Conservation (phyloP, 306 rosid species). For the Glycine tomentella region DNA sequence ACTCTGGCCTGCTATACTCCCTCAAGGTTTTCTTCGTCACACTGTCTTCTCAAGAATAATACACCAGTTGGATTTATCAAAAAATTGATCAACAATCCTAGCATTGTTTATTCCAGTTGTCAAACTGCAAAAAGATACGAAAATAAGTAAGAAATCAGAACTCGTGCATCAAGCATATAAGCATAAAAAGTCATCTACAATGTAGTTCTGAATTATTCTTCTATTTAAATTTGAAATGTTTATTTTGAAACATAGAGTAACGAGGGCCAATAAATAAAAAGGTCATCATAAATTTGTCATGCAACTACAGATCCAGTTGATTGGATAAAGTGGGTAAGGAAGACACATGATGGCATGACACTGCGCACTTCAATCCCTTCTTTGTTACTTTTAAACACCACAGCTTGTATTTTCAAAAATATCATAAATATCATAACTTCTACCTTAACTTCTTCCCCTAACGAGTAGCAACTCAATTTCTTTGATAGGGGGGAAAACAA, state of each 20-base stretch:
- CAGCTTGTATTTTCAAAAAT: neutral
- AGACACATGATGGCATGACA: conserved; percentile 1
- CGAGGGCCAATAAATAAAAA: conserved; percentile 2
- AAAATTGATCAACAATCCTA: conserved; percentile 78
- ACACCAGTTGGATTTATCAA: conserved; percentile 95
- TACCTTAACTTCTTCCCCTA: conserved; percentile 5
- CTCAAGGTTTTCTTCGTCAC: conserved; percentile 46
- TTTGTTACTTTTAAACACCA: conserved; percentile 14
- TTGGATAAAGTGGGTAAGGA: conserved; percentile 12
- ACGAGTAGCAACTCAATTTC: conserved; percentile 15
- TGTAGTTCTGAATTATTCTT: neutral
- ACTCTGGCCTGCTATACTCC: conserved; percentile 17
- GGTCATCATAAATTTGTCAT: conserved; percentile 3
- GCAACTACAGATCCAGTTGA: conserved; percentile 33
- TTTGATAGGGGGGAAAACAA: neutral
- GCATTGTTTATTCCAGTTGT: conserved; percentile 72
- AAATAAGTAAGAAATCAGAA: conserved; percentile 29
- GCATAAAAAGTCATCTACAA: conserved; percentile 25
- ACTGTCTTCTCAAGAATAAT: conserved; percentile 75
- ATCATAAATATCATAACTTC: neutral
- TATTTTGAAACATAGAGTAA: conserved; percentile 9
- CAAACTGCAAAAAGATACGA: conserved; percentile 62
- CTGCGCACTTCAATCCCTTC: neutral
- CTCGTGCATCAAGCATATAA: conserved; percentile 10
- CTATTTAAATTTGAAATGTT: neutral